Evolutionary conservation across 1,139 yeast species (phyloP).

Genomic region (Hanseniaspora uvarum): DNA sequence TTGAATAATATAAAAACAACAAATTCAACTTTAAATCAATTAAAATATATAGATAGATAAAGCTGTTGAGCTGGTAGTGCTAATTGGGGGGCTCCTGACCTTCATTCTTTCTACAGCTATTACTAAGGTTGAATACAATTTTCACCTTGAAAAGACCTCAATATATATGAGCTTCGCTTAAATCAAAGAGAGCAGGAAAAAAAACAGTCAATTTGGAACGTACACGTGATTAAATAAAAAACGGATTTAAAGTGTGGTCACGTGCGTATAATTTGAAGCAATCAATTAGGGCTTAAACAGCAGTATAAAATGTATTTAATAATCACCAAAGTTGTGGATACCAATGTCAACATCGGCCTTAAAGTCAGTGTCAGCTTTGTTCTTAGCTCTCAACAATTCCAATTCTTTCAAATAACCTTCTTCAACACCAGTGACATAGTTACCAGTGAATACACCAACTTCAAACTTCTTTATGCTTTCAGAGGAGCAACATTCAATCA

Average conservation of each 20-base stretch:
- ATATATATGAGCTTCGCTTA: no score
- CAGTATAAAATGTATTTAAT: slow-evolving; percentile 24
- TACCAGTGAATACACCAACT: slow-evolving; percentile 95
- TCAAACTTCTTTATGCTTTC: slow-evolving; percentile 50
- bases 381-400: slow-evolving; percentile 72
- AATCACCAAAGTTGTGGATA: slow-evolving; percentile 79
- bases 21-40: no score
- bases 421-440: slow-evolving; percentile 85
- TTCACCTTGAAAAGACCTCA: no score
- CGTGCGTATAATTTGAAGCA: not conserved
- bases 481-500: slow-evolving; percentile 65
- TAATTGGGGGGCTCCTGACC: no score
- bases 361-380: slow-evolving; percentile 56
- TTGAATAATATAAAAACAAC: no score
- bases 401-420: slow-evolving; percentile 70
- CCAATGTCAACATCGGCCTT: slow-evolving; percentile 90
- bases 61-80: no score
- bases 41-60: no score
- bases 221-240: no score
- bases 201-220: no score
- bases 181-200: no score
- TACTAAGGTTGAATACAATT: no score
- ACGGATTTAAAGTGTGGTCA: not conserved
- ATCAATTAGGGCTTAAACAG: not conserved
- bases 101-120: no score